Evolutionary conservation across 2,329 filamentous ascomycete species (phyloP).

Genomic region (Magnaporthiopsis poae): DNA sequence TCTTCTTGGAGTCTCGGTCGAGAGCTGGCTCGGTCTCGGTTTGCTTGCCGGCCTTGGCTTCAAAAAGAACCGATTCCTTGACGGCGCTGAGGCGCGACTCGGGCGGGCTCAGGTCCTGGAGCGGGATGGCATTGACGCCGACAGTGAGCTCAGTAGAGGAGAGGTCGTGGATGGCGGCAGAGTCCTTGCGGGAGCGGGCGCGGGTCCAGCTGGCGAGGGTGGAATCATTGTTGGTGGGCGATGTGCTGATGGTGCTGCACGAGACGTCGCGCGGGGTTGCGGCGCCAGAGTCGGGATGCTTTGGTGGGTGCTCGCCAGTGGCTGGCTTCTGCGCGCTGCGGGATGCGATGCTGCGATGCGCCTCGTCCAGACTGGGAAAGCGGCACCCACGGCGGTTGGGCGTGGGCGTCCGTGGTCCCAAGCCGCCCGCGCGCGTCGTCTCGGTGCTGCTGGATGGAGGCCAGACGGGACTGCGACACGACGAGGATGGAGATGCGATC

Average conservation of each 20-base stretch:
- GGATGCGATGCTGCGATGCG: slow-evolving; percentile 28
- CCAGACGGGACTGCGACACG: not conserved
- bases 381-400: slow-evolving; percentile 19
- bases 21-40: not conserved
- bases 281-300: slow-evolving; percentile 2
- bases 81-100: not conserved
- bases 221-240: not conserved
- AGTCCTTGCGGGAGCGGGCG: not conserved
- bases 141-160: not conserved
- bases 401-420: not conserved
- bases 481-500: not conserved
- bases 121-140: slow-evolving; percentile 2
- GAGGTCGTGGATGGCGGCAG: not conserved
- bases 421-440: not conserved
- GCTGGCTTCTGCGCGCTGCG: not conserved
- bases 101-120: not conserved
- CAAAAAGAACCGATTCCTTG: not conserved
- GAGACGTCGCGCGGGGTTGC: slow-evolving; percentile 7
- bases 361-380: slow-evolving; percentile 28
- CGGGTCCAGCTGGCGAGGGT: slow-evolving; percentile 2
- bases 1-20: not conserved
- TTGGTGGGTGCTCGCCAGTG: slow-evolving; percentile 1
- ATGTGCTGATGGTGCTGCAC: slow-evolving; percentile 2
- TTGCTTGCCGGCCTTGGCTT: not conserved
- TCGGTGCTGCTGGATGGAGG: not conserved